A percentile compares a stretch with the other conserved stretches of the same genome.
phyloP scores from a whole-genome alignment of 2,329 filamentous ascomycete species.

The Tolypocladium pustulatum region DNA sequence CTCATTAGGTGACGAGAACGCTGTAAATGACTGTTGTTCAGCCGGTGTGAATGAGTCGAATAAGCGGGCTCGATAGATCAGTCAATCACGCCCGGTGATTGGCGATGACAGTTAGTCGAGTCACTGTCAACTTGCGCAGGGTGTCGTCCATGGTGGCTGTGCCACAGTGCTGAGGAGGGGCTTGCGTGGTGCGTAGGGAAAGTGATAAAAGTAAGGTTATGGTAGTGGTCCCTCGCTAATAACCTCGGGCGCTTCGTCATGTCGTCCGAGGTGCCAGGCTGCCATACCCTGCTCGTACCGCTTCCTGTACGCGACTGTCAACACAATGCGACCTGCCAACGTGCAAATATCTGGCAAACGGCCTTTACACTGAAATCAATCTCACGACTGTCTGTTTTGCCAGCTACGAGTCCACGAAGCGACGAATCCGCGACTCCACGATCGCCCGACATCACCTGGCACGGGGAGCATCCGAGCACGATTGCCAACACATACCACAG shows the following conservation, averaged over 20 bases:
- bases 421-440: background rate
- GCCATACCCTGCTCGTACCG: background rate
- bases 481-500: background rate
- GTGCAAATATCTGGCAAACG: background rate
- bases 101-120: background rate
- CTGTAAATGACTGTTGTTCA: too few relatives aligned
- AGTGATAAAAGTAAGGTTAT: too few relatives aligned
- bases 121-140: background rate
- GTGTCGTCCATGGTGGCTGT: background rate
- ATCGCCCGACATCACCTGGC: background rate
- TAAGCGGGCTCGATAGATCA: background rate
- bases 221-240: background rate
- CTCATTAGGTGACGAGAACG: background rate
- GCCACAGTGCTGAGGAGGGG: too few relatives aligned
- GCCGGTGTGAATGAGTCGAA: background rate
- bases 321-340: background rate
- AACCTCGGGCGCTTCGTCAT: background rate
- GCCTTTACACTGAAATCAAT: background rate
- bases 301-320: background rate
- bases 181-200: too few relatives aligned
- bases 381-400: background rate
- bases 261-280: background rate
- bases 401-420: background rate
- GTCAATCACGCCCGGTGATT: background rate
- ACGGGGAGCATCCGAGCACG: background rate